A percentile compares a stretch with the other conserved stretches of the same genome.
Conservation (phyloP, 2,329 filamentous ascomycete species). For the Myriosclerotinia scirpicola region DNA sequence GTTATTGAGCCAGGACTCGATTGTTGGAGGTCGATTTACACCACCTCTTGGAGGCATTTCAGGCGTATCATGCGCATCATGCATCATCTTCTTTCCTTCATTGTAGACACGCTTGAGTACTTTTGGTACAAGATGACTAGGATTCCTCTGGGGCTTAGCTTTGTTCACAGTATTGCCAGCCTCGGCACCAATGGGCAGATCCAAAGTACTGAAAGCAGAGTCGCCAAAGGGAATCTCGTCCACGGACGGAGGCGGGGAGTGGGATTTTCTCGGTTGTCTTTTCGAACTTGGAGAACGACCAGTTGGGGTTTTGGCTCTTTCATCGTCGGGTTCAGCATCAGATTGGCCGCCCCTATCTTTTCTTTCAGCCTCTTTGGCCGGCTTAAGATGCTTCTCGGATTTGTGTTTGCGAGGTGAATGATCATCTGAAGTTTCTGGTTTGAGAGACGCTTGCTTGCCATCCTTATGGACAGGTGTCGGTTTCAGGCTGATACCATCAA, state of each 20-base stretch:
- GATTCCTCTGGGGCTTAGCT: conserved; percentile 49
- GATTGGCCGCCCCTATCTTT: neutral
- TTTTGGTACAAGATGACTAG: conserved; percentile 62
- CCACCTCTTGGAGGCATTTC: conserved; percentile 48
- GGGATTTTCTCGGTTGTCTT: conserved; percentile 31
- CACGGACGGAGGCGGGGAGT: conserved; percentile 46
- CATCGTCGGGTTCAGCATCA: conserved; percentile 3
- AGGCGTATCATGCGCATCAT: conserved; percentile 54
- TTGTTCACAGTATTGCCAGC: conserved; percentile 51
- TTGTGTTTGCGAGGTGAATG: conserved; percentile 31
- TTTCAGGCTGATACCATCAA: conserved; percentile 40
- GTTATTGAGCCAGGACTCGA: conserved; percentile 64
- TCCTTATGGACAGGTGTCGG: conserved; percentile 29
- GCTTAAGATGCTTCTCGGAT: conserved; percentile 31
- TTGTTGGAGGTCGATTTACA: conserved; percentile 60
- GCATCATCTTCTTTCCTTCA: conserved; percentile 64
- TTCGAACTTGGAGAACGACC: conserved; percentile 30
- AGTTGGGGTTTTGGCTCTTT: conserved; percentile 27
- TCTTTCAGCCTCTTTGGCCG: conserved; percentile 25
- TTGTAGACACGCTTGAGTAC: conserved; percentile 64
- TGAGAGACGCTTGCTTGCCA: conserved; percentile 28
- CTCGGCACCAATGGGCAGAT: conserved; percentile 53
- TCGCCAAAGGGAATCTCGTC: conserved; percentile 64
- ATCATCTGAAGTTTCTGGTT: conserved; percentile 21
- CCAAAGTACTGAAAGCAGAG: conserved; percentile 66